phyloP scores from a whole-genome alignment of 2,329 filamentous ascomycete species.

The Colletotrichum abscissum region DNA sequence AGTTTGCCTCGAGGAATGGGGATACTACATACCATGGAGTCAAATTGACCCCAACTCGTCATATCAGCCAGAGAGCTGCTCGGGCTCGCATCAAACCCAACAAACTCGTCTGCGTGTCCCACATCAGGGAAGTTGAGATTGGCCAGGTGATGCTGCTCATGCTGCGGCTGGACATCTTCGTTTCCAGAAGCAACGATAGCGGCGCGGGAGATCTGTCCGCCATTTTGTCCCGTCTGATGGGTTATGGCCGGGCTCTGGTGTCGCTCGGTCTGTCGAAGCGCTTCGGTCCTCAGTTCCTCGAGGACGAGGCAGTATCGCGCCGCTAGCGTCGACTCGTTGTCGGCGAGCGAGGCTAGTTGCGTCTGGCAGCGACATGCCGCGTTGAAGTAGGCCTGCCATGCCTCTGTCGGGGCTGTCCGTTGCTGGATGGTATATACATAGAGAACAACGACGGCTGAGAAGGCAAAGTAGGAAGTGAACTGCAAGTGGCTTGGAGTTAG shows the following conservation, averaged over 20 bases:
- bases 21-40: slow-evolving; percentile 21
- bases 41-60: slow-evolving; percentile 37
- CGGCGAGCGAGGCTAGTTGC: slow-evolving; percentile 50
- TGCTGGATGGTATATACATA: slow-evolving; percentile 58
- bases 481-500: slow-evolving; percentile 3
- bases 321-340: slow-evolving; percentile 48
- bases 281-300: slow-evolving; percentile 43
- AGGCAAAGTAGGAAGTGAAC: slow-evolving; percentile 56
- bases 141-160: not conserved
- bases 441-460: slow-evolving; percentile 55
- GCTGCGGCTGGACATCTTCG: slow-evolving; percentile 6
- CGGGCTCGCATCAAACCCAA: slow-evolving; percentile 25
- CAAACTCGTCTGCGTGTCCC: slow-evolving; percentile 11
- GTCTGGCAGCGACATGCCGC: slow-evolving; percentile 53
- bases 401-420: slow-evolving; percentile 40
- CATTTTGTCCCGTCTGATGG: slow-evolving; percentile 2
- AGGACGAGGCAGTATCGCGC: slow-evolving; percentile 56
- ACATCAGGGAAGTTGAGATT: slow-evolving; percentile 21
- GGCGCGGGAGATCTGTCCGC: not conserved
- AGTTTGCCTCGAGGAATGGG: not conserved
- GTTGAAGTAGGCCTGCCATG: slow-evolving; percentile 45
- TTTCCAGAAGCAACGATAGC: not conserved
- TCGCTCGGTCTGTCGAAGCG: slow-evolving; percentile 28
- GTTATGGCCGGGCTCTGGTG: not conserved
- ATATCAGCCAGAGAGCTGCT: slow-evolving; percentile 29